These are phyloP conservation scores for Haematococcus sp. DNA, from an alignment of 139 green algal species.

Conservation along the genomic window DNA sequence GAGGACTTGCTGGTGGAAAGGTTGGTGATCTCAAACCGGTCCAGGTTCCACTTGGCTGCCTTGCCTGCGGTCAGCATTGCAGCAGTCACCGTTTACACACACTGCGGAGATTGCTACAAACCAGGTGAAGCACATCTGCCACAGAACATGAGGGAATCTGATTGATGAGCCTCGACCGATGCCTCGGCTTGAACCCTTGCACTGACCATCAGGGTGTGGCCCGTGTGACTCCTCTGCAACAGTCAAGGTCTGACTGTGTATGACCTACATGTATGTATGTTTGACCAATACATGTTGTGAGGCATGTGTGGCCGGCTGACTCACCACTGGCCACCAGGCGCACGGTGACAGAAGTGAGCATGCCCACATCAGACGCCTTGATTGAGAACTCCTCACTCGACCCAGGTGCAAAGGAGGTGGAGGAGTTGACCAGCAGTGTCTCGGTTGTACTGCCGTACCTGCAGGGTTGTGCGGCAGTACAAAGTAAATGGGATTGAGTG, in stretches of 20 bases:
- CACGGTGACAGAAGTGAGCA: background rate
- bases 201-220: too few species aligned
- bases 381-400: background rate
- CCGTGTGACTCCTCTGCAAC: too few species aligned
- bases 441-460: background rate
- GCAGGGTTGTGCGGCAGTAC: too few species aligned
- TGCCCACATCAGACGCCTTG: constrained; percentile 2
- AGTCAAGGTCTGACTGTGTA: too few species aligned
- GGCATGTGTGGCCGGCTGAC: too few species aligned
- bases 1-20: background rate
- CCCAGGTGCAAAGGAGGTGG: background rate
- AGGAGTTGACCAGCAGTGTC: constrained; percentile 3
- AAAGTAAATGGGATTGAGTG: too few species aligned
- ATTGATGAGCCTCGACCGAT: too few species aligned
- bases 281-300: too few species aligned
- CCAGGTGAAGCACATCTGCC: too few species aligned
- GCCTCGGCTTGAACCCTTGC: too few species aligned
- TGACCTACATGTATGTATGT: too few species aligned
- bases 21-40: constrained; percentile 9
- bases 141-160: too few species aligned
- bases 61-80: background rate
- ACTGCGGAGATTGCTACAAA: background rate
- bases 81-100: background rate
- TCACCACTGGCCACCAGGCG: background rate
- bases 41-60: constrained; percentile 1